Evolutionary conservation across 2,329 filamentous ascomycete species (phyloP).

Genomic region (Biscogniauxia sp.): DNA sequence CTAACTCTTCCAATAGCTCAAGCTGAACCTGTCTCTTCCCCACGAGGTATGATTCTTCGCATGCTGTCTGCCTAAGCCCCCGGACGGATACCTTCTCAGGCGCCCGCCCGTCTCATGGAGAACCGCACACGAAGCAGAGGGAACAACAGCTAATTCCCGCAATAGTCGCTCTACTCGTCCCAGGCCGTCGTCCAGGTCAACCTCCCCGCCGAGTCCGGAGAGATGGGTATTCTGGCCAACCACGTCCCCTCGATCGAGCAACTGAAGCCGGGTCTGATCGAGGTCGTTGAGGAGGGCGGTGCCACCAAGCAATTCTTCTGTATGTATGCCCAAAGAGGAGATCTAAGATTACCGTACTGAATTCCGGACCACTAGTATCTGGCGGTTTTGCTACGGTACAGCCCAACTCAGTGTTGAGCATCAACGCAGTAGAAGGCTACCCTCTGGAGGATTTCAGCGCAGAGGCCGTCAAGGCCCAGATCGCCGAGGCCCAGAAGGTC

Average conservation of each 20-base stretch:
- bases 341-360: slow-evolving; percentile 15
- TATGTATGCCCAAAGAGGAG: slow-evolving; percentile 51
- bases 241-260: slow-evolving; percentile 99
- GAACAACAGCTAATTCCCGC: slow-evolving; percentile 48
- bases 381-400: slow-evolving; percentile 97
- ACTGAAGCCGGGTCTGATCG: slow-evolving; percentile 92
- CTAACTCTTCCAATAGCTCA: slow-evolving; percentile 61
- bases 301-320: slow-evolving; percentile 96
- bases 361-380: slow-evolving; percentile 61
- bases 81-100: not conserved
- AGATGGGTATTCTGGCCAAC: slow-evolving; percentile 99
- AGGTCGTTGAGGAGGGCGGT: slow-evolving; percentile 91
- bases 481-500: slow-evolving; percentile 94
- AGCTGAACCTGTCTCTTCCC: slow-evolving; percentile 95
- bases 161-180: slow-evolving; percentile 68
- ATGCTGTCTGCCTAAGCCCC: slow-evolving; percentile 1
- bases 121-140: slow-evolving; percentile 9
- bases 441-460: slow-evolving; percentile 93
- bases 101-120: slow-evolving; percentile 15
- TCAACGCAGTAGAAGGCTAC: slow-evolving; percentile 97
- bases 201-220: slow-evolving; percentile 94
- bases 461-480: slow-evolving; percentile 85
- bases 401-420: slow-evolving; percentile 90
- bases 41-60: slow-evolving; percentile 78
- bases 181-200: slow-evolving; percentile 89